Conservation (phyloP, 2,329 filamentous ascomycete species). For the Epichloe typhina region DNA sequence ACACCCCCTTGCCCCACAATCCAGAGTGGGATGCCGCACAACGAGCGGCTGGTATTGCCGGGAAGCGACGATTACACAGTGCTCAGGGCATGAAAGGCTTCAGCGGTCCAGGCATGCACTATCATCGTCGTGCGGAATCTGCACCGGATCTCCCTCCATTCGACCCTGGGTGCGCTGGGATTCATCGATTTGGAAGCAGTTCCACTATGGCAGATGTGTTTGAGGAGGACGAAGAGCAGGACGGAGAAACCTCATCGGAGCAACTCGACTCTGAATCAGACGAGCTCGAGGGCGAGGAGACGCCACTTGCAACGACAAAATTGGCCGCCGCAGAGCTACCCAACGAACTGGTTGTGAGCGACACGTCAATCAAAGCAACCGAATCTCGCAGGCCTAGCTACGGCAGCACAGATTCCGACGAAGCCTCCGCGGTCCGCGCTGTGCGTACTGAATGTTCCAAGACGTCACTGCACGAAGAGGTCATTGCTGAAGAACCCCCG, state of each 20-base stretch:
- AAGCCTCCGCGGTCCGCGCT: slow-evolving; percentile 11
- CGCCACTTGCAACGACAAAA: slow-evolving; percentile 17
- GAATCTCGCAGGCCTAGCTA: slow-evolving; percentile 31
- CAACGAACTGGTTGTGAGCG: slow-evolving; percentile 1
- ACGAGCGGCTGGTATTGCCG: slow-evolving; percentile 36
- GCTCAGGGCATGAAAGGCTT: slow-evolving; percentile 59
- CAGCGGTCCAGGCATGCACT: slow-evolving; percentile 56
- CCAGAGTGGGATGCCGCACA: slow-evolving; percentile 57
- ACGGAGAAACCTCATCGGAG: slow-evolving; percentile 38
- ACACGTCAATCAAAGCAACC: slow-evolving; percentile 8
- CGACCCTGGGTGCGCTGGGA: slow-evolving; percentile 43
- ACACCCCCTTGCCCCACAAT: slow-evolving; percentile 59
- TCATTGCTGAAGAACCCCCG: slow-evolving; percentile 34
- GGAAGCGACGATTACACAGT: slow-evolving; percentile 61
- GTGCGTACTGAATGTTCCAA: slow-evolving; percentile 35
- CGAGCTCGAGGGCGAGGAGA: slow-evolving; percentile 1
- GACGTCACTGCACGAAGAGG: slow-evolving; percentile 37
- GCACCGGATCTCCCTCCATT: slow-evolving; percentile 69
- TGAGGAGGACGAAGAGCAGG: slow-evolving; percentile 65
- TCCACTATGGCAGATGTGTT: slow-evolving; percentile 78
- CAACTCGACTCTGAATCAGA: neutral
- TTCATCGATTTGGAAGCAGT: slow-evolving; percentile 50
- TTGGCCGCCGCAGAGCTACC: neutral
- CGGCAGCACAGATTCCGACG: slow-evolving; percentile 28
- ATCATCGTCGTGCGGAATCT: slow-evolving; percentile 67